A percentile compares a stretch with the other conserved stretches of the same genome.
phyloP scores from a whole-genome alignment of 768 basidiomycete species.

The Lepiota venenata region DNA sequence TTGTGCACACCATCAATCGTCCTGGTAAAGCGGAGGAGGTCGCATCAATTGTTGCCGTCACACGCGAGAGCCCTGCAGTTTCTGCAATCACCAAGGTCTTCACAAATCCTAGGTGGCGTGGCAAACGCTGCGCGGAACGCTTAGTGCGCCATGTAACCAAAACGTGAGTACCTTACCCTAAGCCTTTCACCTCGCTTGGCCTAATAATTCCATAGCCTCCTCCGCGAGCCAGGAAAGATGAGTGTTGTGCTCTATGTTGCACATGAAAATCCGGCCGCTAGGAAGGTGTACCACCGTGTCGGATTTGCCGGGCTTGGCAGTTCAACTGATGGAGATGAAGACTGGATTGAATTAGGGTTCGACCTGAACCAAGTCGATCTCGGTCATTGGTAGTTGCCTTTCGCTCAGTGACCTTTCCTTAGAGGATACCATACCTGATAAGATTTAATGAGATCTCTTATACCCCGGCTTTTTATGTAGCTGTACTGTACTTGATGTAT shows the following conservation, averaged over 20 bases:
- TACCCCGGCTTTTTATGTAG: not conserved
- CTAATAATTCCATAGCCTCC: conserved; percentile 23
- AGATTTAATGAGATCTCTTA: not conserved
- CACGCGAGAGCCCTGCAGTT: conserved; percentile 54
- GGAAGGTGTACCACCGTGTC: conserved; percentile 57
- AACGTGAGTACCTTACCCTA: conserved; percentile 34
- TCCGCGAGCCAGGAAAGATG: conserved; percentile 29
- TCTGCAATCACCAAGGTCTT: conserved; percentile 73
- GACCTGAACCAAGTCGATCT: conserved; percentile 39
- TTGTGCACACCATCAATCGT: conserved; percentile 53
- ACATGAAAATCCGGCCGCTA: conserved; percentile 44
- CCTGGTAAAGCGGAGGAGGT: conserved; percentile 28
- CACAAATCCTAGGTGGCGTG: conserved; percentile 51
- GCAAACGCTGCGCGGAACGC: conserved; percentile 55
- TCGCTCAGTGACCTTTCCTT: not conserved
- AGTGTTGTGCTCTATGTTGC: conserved; percentile 67
- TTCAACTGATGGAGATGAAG: conserved; percentile 33
- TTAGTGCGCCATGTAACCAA: conserved; percentile 59
- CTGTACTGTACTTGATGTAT: not conserved
- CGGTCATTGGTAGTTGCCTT: conserved; percentile 59
- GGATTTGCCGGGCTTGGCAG: conserved; percentile 62
- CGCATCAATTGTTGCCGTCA: conserved; percentile 71
- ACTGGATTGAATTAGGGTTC: conserved; percentile 67
- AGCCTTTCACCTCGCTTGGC: not conserved
- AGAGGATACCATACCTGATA: not conserved